Evolutionary conservation across 73 alveolate species (phyloP), one percentile per base, ranked within the genome.

Genomic region (Effrenium voratum): DNA sequence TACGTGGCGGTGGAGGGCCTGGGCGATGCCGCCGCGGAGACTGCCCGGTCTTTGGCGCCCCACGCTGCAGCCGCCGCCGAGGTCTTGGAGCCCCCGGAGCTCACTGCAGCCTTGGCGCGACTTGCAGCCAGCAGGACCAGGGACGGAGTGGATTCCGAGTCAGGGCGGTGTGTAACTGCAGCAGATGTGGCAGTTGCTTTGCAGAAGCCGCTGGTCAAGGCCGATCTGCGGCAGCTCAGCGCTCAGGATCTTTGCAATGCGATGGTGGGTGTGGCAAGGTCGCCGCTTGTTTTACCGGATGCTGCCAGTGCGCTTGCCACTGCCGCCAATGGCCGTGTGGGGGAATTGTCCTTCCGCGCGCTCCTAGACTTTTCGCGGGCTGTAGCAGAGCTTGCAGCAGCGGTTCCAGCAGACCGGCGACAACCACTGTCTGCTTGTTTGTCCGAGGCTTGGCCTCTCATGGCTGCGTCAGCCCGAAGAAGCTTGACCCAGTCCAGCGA

Each of bases 241-340:
- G 91, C 91, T 59, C 95, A 87, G 68, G 95, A 87, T 46, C 47
- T 87, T 32, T 87, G 95, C 95, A 87, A 87, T 43, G 95, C 95
- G 28, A 41, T 87, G 44, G 95, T 87, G 12, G 95, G 95, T 41
- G 10, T 87, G 49, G 95, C 95, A 0, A 82, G 95, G 46, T 87
- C 95, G 38, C 82, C 95, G 32, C 1, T 81, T 46, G 32, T 81
- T 16, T 4, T 81, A 72, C 91, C 91, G 8, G 91, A 81, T 47
- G 91, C 91, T 6, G 91, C 49, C n/a, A 59, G 49, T 19, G 52
- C 68, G n/a, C 26, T 81, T 28, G 91, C 72, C 13, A 13, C 91
- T 40, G 91, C 72, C 16, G 91, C 91, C 1, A 46, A 72, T 3
- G 72, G 91, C 36, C 68, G 91, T 32, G 46, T 57, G 15, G 26